Percentiles rank a stretch among this genome's conserved stretches.
These are phyloP conservation scores for Fusarium aywerte DNA, from an alignment of 2,329 filamentous ascomycete species.

Conservation along the genomic window DNA sequence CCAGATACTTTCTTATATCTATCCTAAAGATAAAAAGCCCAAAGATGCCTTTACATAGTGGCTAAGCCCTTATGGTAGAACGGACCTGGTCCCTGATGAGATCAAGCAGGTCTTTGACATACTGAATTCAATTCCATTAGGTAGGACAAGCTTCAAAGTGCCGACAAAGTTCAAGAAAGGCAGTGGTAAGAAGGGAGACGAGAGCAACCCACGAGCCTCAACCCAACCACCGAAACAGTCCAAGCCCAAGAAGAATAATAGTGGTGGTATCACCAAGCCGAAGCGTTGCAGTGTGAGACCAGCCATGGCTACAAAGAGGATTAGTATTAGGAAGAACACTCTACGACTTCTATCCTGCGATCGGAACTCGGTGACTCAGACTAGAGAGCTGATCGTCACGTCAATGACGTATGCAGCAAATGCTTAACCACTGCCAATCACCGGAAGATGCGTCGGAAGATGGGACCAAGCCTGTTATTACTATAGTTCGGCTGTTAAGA, in stretches of 20 bases:
- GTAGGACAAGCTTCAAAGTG: not conserved
- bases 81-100: not conserved
- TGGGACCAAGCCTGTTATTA: not conserved
- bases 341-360: not conserved
- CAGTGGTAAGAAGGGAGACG: not conserved
- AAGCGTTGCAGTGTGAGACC: not conserved
- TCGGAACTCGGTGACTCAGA: not conserved
- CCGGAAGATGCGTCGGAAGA: not conserved
- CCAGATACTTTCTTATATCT: not conserved
- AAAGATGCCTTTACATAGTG: not conserved
- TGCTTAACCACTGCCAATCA: not conserved
- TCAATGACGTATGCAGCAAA: not conserved
- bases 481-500: not conserved
- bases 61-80: not conserved
- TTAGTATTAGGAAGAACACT: not conserved
- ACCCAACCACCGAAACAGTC: not conserved
- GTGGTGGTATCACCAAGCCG: not conserved
- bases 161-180: not conserved
- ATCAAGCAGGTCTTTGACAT: slow-evolving; percentile 7
- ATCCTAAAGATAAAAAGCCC: not conserved
- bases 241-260: not conserved
- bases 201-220: not conserved
- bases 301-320: not conserved
- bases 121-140: not conserved
- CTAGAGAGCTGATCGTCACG: not conserved